These are phyloP conservation scores for Ustilago hordei DNA, from an alignment of 1,284 basidiomycete species.

Conservation along the genomic window DNA sequence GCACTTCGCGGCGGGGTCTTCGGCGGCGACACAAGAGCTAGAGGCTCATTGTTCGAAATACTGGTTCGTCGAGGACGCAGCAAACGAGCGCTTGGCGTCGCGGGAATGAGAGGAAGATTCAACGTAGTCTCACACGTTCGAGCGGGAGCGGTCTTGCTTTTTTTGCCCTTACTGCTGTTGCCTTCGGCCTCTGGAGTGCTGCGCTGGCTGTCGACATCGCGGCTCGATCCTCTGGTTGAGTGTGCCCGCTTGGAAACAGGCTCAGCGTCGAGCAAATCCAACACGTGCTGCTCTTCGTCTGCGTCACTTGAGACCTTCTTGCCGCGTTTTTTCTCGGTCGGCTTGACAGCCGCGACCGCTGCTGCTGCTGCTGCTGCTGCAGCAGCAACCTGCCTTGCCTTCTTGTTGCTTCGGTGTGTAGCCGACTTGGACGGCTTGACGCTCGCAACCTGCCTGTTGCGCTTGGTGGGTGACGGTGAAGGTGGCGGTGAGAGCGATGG, in stretches of 20 bases:
- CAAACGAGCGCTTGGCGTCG: slow-evolving; percentile 18
- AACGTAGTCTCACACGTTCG: not conserved
- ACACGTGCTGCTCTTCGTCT: slow-evolving; percentile 28
- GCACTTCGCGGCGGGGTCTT: slow-evolving; percentile 19
- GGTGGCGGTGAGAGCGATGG: slow-evolving; percentile 36
- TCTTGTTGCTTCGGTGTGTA: slow-evolving; percentile 28
- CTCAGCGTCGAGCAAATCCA: slow-evolving; percentile 13
- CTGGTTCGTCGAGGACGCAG: slow-evolving; percentile 24
- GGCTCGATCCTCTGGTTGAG: not conserved
- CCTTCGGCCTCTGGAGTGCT: slow-evolving; percentile 7
- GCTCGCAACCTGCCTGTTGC: slow-evolving; percentile 2
- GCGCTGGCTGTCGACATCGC: not conserved
- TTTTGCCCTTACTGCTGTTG: slow-evolving; percentile 10
- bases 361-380: slow-evolving; percentile 23
- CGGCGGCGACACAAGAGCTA: slow-evolving; percentile 2
- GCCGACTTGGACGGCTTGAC: slow-evolving; percentile 31
- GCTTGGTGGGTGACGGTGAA: slow-evolving; percentile 41
- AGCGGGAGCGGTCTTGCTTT: not conserved
- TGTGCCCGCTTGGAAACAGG: slow-evolving; percentile 21
- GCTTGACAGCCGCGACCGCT: slow-evolving; percentile 11
- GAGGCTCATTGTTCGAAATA: slow-evolving; percentile 6
- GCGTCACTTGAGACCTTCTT: slow-evolving; percentile 6
- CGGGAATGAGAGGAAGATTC: slow-evolving; percentile 2
- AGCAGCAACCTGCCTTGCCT: slow-evolving; percentile 17
- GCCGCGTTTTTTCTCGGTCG: slow-evolving; percentile 14